phyloP scores from a whole-genome alignment of 176 grass and related monocot genomes.

The Musa itinerans region DNA sequence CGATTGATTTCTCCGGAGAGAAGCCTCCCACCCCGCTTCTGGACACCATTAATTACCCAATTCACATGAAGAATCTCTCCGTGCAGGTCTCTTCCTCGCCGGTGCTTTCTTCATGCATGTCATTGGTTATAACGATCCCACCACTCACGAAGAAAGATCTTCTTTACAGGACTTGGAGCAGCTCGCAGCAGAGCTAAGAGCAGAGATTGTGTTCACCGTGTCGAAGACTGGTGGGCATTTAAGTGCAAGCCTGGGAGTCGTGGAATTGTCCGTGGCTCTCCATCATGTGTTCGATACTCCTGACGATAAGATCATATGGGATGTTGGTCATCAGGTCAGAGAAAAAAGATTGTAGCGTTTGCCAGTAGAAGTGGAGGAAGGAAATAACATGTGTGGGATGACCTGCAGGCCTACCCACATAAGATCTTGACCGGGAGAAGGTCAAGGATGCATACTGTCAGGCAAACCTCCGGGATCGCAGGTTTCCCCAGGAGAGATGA shows the following conservation, averaged over 20 bases:
- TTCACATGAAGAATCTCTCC: slow-evolving; percentile 90
- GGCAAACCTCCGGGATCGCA: slow-evolving; percentile 73
- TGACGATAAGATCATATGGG: slow-evolving; percentile 85
- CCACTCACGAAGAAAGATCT: not conserved
- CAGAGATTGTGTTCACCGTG: slow-evolving; percentile 60
- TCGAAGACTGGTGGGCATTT: slow-evolving; percentile 68
- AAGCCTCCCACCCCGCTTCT: slow-evolving; percentile 76
- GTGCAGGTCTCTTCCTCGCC: slow-evolving; percentile 11
- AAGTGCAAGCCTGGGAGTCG: slow-evolving; percentile 67
- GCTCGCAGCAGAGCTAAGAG: slow-evolving; percentile 61
- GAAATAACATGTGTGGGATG: not conserved
- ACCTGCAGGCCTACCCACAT: slow-evolving; percentile 52
- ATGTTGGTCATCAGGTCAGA: slow-evolving; percentile 73
- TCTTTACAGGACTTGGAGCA: slow-evolving; percentile 57
- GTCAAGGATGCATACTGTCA: slow-evolving; percentile 64
- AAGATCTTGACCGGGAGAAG: slow-evolving; percentile 84
- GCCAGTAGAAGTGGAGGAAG: too few species aligned
- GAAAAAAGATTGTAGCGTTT: not conserved
- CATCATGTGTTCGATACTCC: slow-evolving; percentile 92
- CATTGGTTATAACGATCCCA: too few species aligned
- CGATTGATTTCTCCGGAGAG: slow-evolving; percentile 51
- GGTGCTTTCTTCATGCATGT: too few species aligned
- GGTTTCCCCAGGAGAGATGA: slow-evolving; percentile 87
- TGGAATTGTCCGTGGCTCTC: slow-evolving; percentile 66
- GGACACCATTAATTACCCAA: slow-evolving; percentile 62